Evolutionary conservation across 371 early-diverging fungal species (phyloP), one percentile per base, ranked within the genome.

Genomic region (Zychaea mexicana): DNA sequence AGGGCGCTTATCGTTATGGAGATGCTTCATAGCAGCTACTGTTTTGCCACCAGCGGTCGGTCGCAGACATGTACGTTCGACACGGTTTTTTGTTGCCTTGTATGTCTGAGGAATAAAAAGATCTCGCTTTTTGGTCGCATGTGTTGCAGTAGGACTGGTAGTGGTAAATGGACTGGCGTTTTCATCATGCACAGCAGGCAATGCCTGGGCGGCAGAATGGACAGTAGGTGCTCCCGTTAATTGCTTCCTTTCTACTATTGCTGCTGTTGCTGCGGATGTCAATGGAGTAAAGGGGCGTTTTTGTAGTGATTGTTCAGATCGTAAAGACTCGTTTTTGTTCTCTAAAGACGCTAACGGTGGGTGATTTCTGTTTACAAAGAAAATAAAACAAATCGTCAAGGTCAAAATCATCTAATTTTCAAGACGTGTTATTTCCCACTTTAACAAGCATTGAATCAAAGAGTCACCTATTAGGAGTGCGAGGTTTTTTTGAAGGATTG

Each of bases 11-110:
- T 33, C 55, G 33, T 57, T 47, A 27, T 45, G 42, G 21, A 58
- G 47, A 39, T 64, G 26, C 1, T 55, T 54, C 57, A 64, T 58
- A 13, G 65, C 49, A 27, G 65, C 65, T 22, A 58, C 57, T 1
- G 70, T 68, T 32, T 76, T 76, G 2, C 73, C 73, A 19, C 76
- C 73, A 55, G 64, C 65, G 1, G 62, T 66, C 27, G 73, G 71
- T 45, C 66, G 54, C 12, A 46, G 58, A 17, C 65, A 58, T 42
- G 59, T 64, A 2, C 30, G 52, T 53, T 64, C 65, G n/a, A 64
- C 59, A 38, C 59, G 57, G 26, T 64, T 15, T 19, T 60, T 33
- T 2, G 65, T 58, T 12, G 57, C 57, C 38, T 47, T 64, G 30
- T 58, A 59, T 8, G 65, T 58, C 42, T 64, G 58, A n/a, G 47